phyloP scores from a whole-genome alignment of 2,329 filamentous ascomycete genomes.

The Bipolaris sorokiniana region DNA sequence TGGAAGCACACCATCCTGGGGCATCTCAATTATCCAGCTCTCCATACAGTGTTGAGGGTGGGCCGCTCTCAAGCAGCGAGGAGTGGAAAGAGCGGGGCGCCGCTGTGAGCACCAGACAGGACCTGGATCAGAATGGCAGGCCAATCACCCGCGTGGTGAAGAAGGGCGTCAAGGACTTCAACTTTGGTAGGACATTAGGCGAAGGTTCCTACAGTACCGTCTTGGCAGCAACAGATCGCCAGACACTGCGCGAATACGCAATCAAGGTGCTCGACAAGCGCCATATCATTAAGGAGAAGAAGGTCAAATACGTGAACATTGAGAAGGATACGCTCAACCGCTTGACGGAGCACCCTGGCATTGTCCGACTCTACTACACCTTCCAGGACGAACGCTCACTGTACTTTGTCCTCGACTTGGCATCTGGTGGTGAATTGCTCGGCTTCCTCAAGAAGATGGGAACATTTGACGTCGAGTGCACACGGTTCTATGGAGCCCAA shows the following conservation, averaged over 20 bases:
- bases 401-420: conserved; percentile 95
- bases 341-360: conserved; percentile 92
- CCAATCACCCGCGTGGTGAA: conserved; percentile 84
- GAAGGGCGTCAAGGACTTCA: conserved; percentile 96
- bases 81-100: conserved; percentile 97
- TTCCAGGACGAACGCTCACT: conserved; percentile 96
- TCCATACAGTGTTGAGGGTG: conserved; percentile 63
- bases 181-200: conserved; percentile 86
- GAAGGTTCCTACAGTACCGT: conserved; percentile 99
- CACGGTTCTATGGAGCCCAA: conserved; percentile 91
- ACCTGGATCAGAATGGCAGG: conserved; percentile 84
- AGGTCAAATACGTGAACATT: conserved; percentile 99
- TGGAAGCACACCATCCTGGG: conserved; percentile 48
- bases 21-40: conserved; percentile 38
- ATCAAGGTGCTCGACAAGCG: conserved; percentile 98
- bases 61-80: conserved; percentile 71
- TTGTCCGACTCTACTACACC: conserved; percentile 96
- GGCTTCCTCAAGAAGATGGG: conserved; percentile 92
- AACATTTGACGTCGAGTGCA: conserved; percentile 94
- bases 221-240: conserved; percentile 87
- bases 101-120: conserved; percentile 80
- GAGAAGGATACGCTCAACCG: conserved; percentile 98
- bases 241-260: conserved; percentile 93
- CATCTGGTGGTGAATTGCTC: conserved; percentile 87
- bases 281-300: conserved; percentile 99